Percentiles rank a stretch among this genome's conserved stretches.
phyloP scores from a whole-genome alignment of 2,329 filamentous ascomycete species.

The Alternaria metachromatica region DNA sequence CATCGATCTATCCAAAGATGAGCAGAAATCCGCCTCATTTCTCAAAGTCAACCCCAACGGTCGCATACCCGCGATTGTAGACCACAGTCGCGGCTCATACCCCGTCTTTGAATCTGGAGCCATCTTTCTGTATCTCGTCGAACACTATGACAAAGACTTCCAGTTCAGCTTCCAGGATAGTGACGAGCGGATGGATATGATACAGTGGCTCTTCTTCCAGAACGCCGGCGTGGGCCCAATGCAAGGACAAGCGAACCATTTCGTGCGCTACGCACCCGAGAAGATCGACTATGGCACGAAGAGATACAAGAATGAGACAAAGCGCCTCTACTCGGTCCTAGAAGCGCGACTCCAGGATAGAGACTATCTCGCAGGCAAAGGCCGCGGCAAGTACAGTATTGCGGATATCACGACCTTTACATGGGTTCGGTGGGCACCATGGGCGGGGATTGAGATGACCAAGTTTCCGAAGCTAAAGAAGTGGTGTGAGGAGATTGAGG shows the following conservation, averaged over 20 bases:
- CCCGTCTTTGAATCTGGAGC: constrained; percentile 79
- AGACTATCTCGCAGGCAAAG: constrained; percentile 66
- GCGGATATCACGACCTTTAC: constrained; percentile 79
- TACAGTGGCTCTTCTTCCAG: constrained; percentile 73
- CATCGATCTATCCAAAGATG: constrained; percentile 71
- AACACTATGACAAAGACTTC: constrained; percentile 78
- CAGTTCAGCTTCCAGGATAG: constrained; percentile 79
- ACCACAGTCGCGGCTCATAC: constrained; percentile 71
- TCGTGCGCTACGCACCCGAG: constrained; percentile 78
- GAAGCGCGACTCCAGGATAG: constrained; percentile 68
- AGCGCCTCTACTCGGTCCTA: constrained; percentile 77
- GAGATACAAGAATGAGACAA: constrained; percentile 80
- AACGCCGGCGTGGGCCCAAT: constrained; percentile 80
- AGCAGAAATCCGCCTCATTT: constrained; percentile 81
- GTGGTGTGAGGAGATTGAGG: constrained; percentile 55
- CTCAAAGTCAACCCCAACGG: constrained; percentile 88
- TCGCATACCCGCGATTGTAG: constrained; percentile 82
- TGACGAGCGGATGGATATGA: constrained; percentile 77
- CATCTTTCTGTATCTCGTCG: constrained; percentile 80
- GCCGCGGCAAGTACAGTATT: constrained; percentile 60
- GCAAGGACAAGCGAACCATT: constrained; percentile 80
- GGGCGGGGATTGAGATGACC: constrained; percentile 69
- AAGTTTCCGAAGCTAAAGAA: constrained; percentile 66
- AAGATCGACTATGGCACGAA: constrained; percentile 80
- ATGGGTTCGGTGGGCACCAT: constrained; percentile 69